phyloP scores from a whole-genome alignment of 2,329 filamentous ascomycete species.

The Apiospora marii region DNA sequence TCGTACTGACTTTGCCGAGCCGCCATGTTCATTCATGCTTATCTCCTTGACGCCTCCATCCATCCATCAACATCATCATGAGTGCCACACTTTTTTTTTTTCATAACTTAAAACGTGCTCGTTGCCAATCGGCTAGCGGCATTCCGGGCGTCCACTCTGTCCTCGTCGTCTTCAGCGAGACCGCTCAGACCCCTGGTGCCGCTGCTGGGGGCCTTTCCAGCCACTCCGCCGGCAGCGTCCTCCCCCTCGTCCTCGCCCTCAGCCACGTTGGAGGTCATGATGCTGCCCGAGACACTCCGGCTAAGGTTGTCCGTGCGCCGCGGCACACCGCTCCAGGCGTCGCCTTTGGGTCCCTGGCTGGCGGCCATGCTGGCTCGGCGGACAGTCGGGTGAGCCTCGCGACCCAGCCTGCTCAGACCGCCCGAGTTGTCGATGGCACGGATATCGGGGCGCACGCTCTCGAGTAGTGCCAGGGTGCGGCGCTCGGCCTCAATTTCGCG shows the following conservation, averaged over 20 bases:
- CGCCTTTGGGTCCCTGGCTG: slow-evolving; percentile 96
- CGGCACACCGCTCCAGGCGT: slow-evolving; percentile 95
- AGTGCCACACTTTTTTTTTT: neutral
- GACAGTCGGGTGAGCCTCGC: slow-evolving; percentile 81
- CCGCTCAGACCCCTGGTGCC: slow-evolving; percentile 59
- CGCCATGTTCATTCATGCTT: neutral
- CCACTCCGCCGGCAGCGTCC: slow-evolving; percentile 33
- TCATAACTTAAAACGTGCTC: slow-evolving; percentile 79
- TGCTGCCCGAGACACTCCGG: slow-evolving; percentile 78
- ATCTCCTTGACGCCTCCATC: slow-evolving; percentile 16
- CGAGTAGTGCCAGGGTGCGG: slow-evolving; percentile 88
- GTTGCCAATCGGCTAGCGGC: slow-evolving; percentile 92
- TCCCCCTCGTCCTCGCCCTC: slow-evolving; percentile 63
- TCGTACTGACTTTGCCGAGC: slow-evolving; percentile 11
- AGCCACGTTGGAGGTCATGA: slow-evolving; percentile 70
- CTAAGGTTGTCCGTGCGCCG: slow-evolving; percentile 80
- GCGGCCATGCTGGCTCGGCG: slow-evolving; percentile 81
- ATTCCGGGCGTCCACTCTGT: slow-evolving; percentile 93
- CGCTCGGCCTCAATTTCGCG: slow-evolving; percentile 96
- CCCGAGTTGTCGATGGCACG: slow-evolving; percentile 91
- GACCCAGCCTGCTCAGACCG: slow-evolving; percentile 86
- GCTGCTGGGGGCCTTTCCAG: slow-evolving; percentile 49
- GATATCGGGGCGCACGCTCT: slow-evolving; percentile 91
- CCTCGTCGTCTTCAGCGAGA: slow-evolving; percentile 86
- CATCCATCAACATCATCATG: slow-evolving; percentile 1